Evolutionary conservation across 352 stramenopile genomes (phyloP).

Genomic region (Pythium oligandrum): DNA sequence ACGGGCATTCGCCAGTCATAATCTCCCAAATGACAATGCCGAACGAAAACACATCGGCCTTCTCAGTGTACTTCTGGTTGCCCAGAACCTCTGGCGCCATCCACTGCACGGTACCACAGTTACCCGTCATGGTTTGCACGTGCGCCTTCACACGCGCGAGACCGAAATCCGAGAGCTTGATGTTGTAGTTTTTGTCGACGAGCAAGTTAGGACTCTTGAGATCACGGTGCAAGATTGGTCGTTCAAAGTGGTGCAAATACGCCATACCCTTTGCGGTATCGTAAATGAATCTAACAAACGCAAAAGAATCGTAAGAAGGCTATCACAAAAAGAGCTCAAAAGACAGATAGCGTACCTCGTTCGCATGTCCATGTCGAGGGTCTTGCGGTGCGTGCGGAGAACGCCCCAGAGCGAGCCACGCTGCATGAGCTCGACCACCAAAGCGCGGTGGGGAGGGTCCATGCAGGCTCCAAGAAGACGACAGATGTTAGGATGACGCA

Average conservation of each 20-base stretch:
- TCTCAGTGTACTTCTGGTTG: constrained; percentile 88
- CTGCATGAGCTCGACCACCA: constrained; percentile 91
- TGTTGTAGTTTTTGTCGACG: constrained; percentile 80
- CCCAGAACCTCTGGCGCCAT: constrained; percentile 75
- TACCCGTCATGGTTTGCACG: constrained; percentile 83
- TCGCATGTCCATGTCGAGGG: constrained; percentile 50
- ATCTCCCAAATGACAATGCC: constrained; percentile 91
- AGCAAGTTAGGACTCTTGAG: constrained; percentile 83
- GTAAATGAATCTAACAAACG: constrained; percentile 41
- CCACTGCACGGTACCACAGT: constrained; percentile 74
- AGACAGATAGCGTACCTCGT: constrained; percentile 14
- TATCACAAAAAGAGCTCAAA: neutral
- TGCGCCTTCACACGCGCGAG: constrained; percentile 75
- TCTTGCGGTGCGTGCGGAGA: constrained; percentile 60
- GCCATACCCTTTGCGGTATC: constrained; percentile 80
- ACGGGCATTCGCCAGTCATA: constrained; percentile 81
- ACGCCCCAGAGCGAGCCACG: constrained; percentile 92
- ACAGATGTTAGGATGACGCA: constrained; percentile 95
- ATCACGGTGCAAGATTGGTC: constrained; percentile 80
- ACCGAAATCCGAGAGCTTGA: constrained; percentile 86
- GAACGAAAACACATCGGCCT: constrained; percentile 89
- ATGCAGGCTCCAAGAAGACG: constrained; percentile 93
- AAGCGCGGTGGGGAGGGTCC: constrained; percentile 89
- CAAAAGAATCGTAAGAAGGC: constrained; percentile 1
- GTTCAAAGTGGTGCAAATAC: constrained; percentile 81